These are phyloP conservation scores for Hortaea sp. DNA, from an alignment of 2,329 filamentous ascomycete species.

Conservation along the genomic window DNA sequence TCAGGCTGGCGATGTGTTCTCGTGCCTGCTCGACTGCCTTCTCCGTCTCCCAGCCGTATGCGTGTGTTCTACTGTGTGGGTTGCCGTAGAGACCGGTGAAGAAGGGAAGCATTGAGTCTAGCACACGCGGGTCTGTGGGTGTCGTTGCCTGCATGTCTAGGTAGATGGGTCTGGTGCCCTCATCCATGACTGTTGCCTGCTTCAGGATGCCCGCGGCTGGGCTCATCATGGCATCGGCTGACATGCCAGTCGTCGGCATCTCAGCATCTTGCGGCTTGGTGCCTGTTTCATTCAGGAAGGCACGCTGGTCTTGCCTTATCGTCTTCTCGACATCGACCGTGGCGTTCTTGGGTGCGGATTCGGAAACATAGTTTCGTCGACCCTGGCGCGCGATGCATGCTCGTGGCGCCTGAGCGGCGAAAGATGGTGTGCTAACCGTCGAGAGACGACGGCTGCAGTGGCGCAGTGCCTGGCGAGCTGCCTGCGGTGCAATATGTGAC, in stretches of 20 bases:
- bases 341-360: constrained; percentile 68
- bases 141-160: constrained; percentile 98
- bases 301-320: constrained; percentile 77
- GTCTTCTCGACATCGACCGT: constrained; percentile 74
- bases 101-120: constrained; percentile 94
- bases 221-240: constrained; percentile 64
- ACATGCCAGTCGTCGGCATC: constrained; percentile 48
- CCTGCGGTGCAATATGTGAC: constrained; percentile 48
- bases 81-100: constrained; percentile 92
- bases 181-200: constrained; percentile 85
- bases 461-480: constrained; percentile 64
- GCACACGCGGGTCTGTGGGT: constrained; percentile 82
- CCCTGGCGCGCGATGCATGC: constrained; percentile 27
- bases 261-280: constrained; percentile 45
- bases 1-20: constrained; percentile 70
- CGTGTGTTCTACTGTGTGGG: constrained; percentile 92
- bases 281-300: constrained; percentile 55
- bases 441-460: constrained; percentile 43
- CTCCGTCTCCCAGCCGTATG: constrained; percentile 97
- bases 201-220: constrained; percentile 64
- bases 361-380: constrained; percentile 63
- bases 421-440: constrained; percentile 28
- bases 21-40: constrained; percentile 84
- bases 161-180: constrained; percentile 89
- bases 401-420: constrained; percentile 32